Evolutionary conservation across 805 yeast genomes (phyloP), one percentile per base, ranked within the genome.

Genomic region (Lipomyces yamadae): DNA sequence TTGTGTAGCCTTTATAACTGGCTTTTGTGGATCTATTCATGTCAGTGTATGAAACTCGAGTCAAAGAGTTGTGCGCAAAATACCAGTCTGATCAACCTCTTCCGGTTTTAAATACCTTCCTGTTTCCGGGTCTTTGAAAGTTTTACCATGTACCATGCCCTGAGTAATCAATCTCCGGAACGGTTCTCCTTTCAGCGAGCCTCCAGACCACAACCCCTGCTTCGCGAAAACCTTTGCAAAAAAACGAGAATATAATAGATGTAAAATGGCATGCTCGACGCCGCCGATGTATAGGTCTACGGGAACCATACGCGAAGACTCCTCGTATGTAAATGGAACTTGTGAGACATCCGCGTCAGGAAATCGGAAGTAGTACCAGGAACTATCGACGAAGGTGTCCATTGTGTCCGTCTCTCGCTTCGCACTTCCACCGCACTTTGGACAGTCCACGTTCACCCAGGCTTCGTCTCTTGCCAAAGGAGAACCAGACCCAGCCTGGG

Each of bases 371-470:
- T 85, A 91, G 77, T 95, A 95, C 99, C 99, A 95, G 2, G 98
- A 92, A 18, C 97, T 90, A 78, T 95, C 99, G 86, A 95, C 94
- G 75, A 95, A 95, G 0, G 99, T 95, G 75, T 95, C 99, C 99
- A 95, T 94, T 0, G 99, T 95, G 74, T 95, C 99, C 0, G 98
- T 91, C 71, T 95, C 99, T 73, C 99, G 84, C 64, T 84, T 86
- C 0, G 97, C 96, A 24, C 81, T 78, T 0, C 81, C 80, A 6
- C 76, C 72, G 79, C 99, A 95, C 0, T 84, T 82, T 5, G 99
- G 99, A 76, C 99, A 95, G 37, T 80, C 76, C 0, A 89, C 85
- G 67, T 90, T 82, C 7, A 87, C 87, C 81, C 92, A 94, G 24
- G 86, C 89, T 0, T 84, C 84, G 61, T 88, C 80, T 30, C 85